Evolutionary conservation across 78 protist species (phyloP), one percentile per base, ranked within the genome.

Genomic region (Dictyostelium discoideum): DNA sequence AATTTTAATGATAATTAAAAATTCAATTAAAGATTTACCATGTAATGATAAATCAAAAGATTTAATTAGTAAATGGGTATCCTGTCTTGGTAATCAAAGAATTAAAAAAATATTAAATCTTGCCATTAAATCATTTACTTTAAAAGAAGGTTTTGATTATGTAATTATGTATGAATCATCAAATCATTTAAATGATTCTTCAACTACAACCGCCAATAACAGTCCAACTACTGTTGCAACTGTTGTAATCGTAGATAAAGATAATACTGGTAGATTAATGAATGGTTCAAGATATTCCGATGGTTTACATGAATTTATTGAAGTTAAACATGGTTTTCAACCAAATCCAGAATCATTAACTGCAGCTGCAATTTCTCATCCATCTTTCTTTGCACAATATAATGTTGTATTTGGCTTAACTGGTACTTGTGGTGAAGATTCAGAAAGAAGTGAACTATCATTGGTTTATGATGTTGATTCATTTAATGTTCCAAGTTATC

Each of bases 351-450:
- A 73, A 24, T 72, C 32, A 5, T 32, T 85, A 24, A 85, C 92
- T 5, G 92, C 82, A 0, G 82, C 92, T 16, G 92, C 92, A 4
- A 85, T 85, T 29, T 85, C 92, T 72, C 92, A 85, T 69, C 92
- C 92, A 44, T 85, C 92, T 3, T 85, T 73, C 92, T 85, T 85
- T 85, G 44, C 29, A 3, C 42, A 32, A 46, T 85, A 85, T 42
- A 72, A 85, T 46, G n/a, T 44, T 46, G 46, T 85, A 29, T 85
- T 85, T 85, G 92, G 92, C 24, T 74, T 85, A 42, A 85, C 92
- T 39, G 92, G 92, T 22, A 85, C 92, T 14, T 85, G 92, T 85
- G 92, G 92, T n/a, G 92, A 85, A 26, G 57, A 67, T 5, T 13
- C 14, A 3, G 92, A 85, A 72, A 37, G 92, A 73, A 20, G 26